Percentiles rank a stretch among this genome's conserved stretches.
These are phyloP conservation scores for Kingdonia uniflora DNA, from an alignment of 164 flowering plant genomes.

Conservation along the genomic window DNA sequence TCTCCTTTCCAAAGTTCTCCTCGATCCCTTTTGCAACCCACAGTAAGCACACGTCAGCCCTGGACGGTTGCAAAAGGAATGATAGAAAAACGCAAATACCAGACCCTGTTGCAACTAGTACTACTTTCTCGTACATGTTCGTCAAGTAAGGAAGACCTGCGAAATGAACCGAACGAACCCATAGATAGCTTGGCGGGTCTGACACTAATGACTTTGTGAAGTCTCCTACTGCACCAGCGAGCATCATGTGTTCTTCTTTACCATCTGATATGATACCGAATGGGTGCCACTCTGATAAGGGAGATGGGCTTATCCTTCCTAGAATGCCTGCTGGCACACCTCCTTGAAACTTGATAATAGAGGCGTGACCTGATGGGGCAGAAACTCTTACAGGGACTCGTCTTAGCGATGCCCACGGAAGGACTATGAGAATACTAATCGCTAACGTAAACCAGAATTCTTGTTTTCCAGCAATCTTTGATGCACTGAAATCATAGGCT, in stretches of 20 bases:
- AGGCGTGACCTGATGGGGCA: conserved; percentile 52
- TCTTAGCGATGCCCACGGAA: conserved; percentile 57
- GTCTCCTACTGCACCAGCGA: conserved; percentile 76
- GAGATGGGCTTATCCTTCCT: conserved; percentile 61
- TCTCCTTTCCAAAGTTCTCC: conserved; percentile 45
- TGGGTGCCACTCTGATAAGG: conserved; percentile 69
- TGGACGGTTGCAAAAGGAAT: conserved; percentile 39
- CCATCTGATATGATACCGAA: conserved; percentile 70
- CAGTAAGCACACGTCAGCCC: conserved; percentile 39
- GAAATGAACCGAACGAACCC: conserved; percentile 57
- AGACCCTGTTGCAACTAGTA: conserved; percentile 62
- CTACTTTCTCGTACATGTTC: conserved; percentile 48
- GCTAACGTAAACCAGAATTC: conserved; percentile 56
- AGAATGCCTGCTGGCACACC: conserved; percentile 49
- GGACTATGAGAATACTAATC: conserved; percentile 37
- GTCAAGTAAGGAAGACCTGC: conserved; percentile 57
- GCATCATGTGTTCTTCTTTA: conserved; percentile 51
- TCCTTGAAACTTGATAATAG: conserved; percentile 47
- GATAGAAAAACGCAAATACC: conserved; percentile 63
- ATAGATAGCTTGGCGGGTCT: conserved; percentile 49
- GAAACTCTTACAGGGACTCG: conserved; percentile 35
- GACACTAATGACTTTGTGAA: conserved; percentile 55
- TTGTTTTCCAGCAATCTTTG: conserved; percentile 25
- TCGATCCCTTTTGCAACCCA: conserved; percentile 59
- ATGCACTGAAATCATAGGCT: conserved; percentile 6